Base-by-base conservation (phyloP, 139 green algal species). In the Micractinium sp. region DNA sequence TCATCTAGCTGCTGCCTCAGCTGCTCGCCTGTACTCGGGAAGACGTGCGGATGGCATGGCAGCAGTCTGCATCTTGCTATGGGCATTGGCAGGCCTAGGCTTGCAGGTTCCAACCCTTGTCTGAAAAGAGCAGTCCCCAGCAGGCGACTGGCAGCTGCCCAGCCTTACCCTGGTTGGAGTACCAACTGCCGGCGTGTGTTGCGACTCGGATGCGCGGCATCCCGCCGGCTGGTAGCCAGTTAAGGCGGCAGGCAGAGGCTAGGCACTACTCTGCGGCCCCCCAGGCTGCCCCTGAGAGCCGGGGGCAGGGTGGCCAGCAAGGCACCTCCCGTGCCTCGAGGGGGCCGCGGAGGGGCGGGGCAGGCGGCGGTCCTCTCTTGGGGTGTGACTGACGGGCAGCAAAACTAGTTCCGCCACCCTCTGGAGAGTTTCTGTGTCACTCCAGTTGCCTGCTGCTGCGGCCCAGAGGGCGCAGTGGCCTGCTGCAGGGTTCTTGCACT, bases 121-220 rank as follows among this genome's bases (percentile, higher is more conserved):
- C 71, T 36, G 71, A 38, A 22, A 25, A 18, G 29, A 14, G 12
- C 67, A 16, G n/a, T n/a, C n/a, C n/a, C n/a, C n/a, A n/a, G 47
- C 47, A 56, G 47, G 47, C 47, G 47, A 56, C 7, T 56, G 47
- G n/a, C 15, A 39, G 39, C 79, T 71, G 31, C 29, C 22, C 29
- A 39, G 18, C 1, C 90, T 73, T 33, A 96, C 94, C 93, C 35
- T 92, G 84, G n/a, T 31, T 75, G 4, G 92, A 88, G 82, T 97
- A 97, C 95, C 95, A 97, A 1, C 89, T 94, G 20, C 94, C 94
- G 1, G 93, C 94, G 53, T 97, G 95, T 2, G 90, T 91, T 14
- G 95, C 89, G 2, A 53, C 12, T 3, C 92, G 61, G 27, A 77
- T 47, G 27, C 53, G 53, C 20, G 63, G 83, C 83, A 79, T 88